Conservation (phyloP, 345 rosid genomes). For the Hibiscus trionum region DNA sequence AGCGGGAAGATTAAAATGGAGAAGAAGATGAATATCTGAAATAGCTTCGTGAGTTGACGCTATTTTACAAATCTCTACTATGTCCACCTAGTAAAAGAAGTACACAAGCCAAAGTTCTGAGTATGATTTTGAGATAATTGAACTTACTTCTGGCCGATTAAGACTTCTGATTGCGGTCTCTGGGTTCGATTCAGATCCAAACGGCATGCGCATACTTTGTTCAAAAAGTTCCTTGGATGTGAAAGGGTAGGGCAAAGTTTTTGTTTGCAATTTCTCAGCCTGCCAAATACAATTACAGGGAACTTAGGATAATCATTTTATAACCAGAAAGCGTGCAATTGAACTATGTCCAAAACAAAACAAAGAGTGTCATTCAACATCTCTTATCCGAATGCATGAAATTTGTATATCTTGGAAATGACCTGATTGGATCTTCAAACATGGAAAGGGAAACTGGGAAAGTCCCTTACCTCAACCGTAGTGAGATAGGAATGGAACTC, state of each 20-base stretch:
- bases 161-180: constrained; percentile 58
- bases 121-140: neutral
- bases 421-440: neutral
- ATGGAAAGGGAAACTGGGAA: neutral
- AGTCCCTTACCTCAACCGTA: no score
- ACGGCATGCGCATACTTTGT: constrained; percentile 79
- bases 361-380: neutral
- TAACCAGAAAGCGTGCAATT: neutral
- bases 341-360: neutral
- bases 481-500: no score
- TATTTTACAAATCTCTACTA: neutral
- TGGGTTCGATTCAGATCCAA: constrained; percentile 91
- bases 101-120: no score
- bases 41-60: neutral
- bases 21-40: neutral
- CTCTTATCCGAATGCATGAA: neutral
- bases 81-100: neutral
- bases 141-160: constrained; percentile 69
- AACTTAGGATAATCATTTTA: neutral
- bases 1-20: neutral
- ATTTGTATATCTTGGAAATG: neutral
- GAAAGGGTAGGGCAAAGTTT: constrained; percentile 69
- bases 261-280: constrained; percentile 76
- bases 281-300: constrained; percentile 24
- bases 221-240: constrained; percentile 74